phyloP scores from a whole-genome alignment of 2,329 filamentous ascomycete genomes.

The Fusarium drepaniforme region DNA sequence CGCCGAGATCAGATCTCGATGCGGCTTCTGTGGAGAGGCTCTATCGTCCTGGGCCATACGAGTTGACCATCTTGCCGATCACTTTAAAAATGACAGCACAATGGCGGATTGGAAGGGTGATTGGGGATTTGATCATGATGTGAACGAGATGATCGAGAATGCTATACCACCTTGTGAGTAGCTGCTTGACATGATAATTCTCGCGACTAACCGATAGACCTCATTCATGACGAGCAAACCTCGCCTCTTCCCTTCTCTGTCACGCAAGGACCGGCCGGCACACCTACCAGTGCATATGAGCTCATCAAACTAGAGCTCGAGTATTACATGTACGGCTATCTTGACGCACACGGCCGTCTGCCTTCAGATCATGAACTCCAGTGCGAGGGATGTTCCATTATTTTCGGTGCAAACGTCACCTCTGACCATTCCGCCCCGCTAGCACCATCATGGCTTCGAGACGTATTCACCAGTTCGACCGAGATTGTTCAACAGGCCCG shows the following conservation, averaged over 20 bases:
- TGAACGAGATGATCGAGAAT: conserved; percentile 53
- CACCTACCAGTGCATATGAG: not conserved
- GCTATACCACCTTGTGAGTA: conserved; percentile 53
- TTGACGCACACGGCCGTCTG: not conserved
- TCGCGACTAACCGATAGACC: conserved; percentile 6
- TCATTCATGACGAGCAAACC: conserved; percentile 16
- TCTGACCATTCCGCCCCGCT: not conserved
- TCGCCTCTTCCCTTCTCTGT: not conserved
- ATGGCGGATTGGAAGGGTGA: conserved; percentile 57
- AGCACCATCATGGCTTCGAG: not conserved
- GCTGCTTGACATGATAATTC: not conserved
- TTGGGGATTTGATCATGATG: conserved; percentile 54
- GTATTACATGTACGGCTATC: not conserved
- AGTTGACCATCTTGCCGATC: conserved; percentile 52
- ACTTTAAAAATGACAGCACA: conserved; percentile 53
- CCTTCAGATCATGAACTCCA: not conserved
- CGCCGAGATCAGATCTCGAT: conserved; percentile 51
- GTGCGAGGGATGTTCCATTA: not conserved
- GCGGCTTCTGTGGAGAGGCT: conserved; percentile 53
- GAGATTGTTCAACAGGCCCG: conserved; percentile 28
- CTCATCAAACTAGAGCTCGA: not conserved
- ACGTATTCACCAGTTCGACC: conserved; percentile 26
- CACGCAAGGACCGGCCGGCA: not conserved
- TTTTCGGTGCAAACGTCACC: not conserved
- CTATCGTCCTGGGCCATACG: conserved; percentile 52